Base-by-base conservation (phyloP, 1,139 yeast genomes). In the Candida sp. region DNA sequence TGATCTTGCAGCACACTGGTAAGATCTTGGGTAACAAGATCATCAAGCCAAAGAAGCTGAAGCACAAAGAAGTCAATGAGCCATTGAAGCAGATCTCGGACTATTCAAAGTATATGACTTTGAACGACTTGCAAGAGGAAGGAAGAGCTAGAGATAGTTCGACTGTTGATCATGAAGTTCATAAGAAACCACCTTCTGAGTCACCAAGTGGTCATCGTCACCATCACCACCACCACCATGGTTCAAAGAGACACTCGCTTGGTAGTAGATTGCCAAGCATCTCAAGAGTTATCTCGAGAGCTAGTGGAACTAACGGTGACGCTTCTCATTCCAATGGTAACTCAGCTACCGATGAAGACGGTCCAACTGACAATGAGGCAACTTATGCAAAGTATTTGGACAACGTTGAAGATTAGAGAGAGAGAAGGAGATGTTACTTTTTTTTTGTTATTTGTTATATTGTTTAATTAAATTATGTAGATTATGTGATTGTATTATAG, bases 11-110 rank as follows among this genome's bases (percentile, higher is more conserved):
- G 46, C 96, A 92, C 62, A 78, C 96, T 1, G 97, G 97, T 5
- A 84, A 88, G 57, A 81, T 93, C 53, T 75, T 92, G 50, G 89
- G 91, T 35, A 92, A 91, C 68, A 90, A 90, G 67, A 77, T 91
- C 60, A 78, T 82, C 55, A 9, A 39, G 7, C 70, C 72, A 5
- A 63, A 68, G 51, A 78, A 73, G 53, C 42, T 38, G 42, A 38
- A 38, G 12, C 59, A 67, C 41, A 54, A 51, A 0, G 59, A 62
- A 6, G 55, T 60, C 3, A 53, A 60, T 11, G 73, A 71, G 51
- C 83, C 83, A 8, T 68, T 80, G 59, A 74, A 74, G 52, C 84
- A 80, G 56, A 68, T 80, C 23, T 65, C 73, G 0, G 72, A 74
- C 54, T 78, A 77, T 57, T 70, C 70, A 5, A 63, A 69, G 6